These are phyloP conservation scores for Rauvolfia tetraphylla DNA, from an alignment of 257 asterid species.

Conservation along the genomic window DNA sequence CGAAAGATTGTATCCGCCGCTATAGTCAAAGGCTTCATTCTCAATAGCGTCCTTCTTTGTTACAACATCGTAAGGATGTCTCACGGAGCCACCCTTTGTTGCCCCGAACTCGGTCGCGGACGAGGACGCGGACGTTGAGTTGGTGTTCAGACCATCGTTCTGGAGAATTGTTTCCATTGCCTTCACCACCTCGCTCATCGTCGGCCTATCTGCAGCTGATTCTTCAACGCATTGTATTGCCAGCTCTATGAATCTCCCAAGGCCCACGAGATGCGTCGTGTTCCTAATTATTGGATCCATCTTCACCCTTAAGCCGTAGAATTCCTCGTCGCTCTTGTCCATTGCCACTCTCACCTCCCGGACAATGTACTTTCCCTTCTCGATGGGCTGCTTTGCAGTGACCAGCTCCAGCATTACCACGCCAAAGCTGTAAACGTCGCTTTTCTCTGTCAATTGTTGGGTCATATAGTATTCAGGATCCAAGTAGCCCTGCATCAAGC, in stretches of 20 bases:
- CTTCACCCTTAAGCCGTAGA: slow-evolving; percentile 51
- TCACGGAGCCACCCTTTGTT: slow-evolving; percentile 27
- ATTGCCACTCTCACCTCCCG: slow-evolving; percentile 55
- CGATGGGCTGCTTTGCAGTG: slow-evolving; percentile 79
- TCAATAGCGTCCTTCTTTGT: slow-evolving; percentile 27
- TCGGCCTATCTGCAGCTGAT: slow-evolving; percentile 76
- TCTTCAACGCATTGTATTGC: slow-evolving; percentile 94
- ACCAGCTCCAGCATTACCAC: slow-evolving; percentile 94
- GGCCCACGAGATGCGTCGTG: slow-evolving; percentile 47
- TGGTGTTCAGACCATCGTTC: slow-evolving; percentile 65
- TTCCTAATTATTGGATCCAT: slow-evolving; percentile 64
- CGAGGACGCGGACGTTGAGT: slow-evolving; percentile 76
- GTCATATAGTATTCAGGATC: slow-evolving; percentile 97
- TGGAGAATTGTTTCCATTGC: slow-evolving; percentile 58
- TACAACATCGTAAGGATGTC: slow-evolving; percentile 42
- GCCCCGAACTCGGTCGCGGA: slow-evolving; percentile 69
- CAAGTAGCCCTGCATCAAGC: slow-evolving; percentile 61
- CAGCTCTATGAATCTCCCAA: slow-evolving; percentile 58
- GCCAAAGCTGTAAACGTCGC: slow-evolving; percentile 92
- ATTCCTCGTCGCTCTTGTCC: slow-evolving; percentile 53
- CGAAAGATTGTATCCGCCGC: slow-evolving; percentile 49
- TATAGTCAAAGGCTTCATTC: slow-evolving; percentile 45
- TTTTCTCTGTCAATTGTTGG: slow-evolving; percentile 86
- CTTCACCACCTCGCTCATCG: slow-evolving; percentile 85
- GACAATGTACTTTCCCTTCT: slow-evolving; percentile 82